Base-by-base conservation (phyloP, 495 filamentous ascomycete genomes). In the Talaromyces ruber region DNA sequence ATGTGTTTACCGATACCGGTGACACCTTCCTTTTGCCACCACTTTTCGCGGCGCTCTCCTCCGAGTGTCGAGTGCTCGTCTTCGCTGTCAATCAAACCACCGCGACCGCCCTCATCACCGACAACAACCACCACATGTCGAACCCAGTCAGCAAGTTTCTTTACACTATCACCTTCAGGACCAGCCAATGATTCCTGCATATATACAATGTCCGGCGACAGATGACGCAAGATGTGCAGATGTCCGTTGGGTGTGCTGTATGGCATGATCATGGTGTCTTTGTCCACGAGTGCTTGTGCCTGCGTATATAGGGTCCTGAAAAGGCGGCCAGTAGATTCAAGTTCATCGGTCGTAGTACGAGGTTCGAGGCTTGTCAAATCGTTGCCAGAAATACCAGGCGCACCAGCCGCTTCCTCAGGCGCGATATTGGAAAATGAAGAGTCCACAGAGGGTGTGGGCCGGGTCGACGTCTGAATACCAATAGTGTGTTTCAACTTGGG, bases 351-450 rank as follows among this genome's bases (percentile, higher is more conserved):
- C 30, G 72, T 70, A 5, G 65, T 63, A 60, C 74, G 74, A 4
- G 81, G 78, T 9, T 79, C 81, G 16, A 82, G 67, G n/a, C 66
- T 66, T 7, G 62, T 78, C 74, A 84, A 45, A 6, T 82, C 78
- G 54, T 77, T 84, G 62, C 82, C 81, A 39, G 78, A 70, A 58
- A 88, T 81, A 45, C 88, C 86, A 39, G 76, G 82, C n/a, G 89
- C 83, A 0, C 86, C 88, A 60, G 82, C 81, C 3, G 84, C 85
- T 70, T 91, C 87, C 64, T 92, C 87, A 45, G 85, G 87, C 39
- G 84, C 87, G 61, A 94, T 92, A 70, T 92, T 92, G 6, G 91
- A 93, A 71, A 91, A 96, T 0, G 92, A 95, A 8, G 92, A 95
- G 62, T 87, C 84, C 61, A 93, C 77, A 14, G 91, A 94, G 39